Percentiles rank a stretch among this genome's conserved stretches.
These are phyloP conservation scores for Mucor saturninus DNA, from an alignment of 371 early-diverging fungal genomes.

Conservation along the genomic window DNA sequence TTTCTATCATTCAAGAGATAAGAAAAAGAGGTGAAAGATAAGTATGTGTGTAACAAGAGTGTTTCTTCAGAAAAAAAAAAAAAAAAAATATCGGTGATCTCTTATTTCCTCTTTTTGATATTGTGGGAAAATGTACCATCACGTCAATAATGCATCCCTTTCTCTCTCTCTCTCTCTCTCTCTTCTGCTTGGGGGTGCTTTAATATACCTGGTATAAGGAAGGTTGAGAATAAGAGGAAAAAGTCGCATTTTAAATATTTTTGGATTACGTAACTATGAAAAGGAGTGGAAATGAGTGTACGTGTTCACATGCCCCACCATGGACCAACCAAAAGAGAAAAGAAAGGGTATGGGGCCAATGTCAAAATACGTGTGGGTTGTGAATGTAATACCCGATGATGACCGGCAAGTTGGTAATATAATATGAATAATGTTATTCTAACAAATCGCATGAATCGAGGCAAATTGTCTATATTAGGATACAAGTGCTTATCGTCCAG, in stretches of 20 bases:
- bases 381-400: not conserved
- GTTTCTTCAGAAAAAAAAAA: too few relatives aligned
- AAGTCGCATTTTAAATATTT: not conserved
- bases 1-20: too few relatives aligned
- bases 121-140: constrained; percentile 4
- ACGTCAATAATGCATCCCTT: constrained; percentile 4
- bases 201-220: not conserved
- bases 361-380: not conserved
- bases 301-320: too few relatives aligned
- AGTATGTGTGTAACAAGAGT: too few relatives aligned
- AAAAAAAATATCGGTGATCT: constrained; percentile 5
- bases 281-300: too few relatives aligned
- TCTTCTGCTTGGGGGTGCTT: too few relatives aligned
- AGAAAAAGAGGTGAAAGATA: too few relatives aligned
- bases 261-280: not conserved
- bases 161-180: too few relatives aligned
- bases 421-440: not conserved
- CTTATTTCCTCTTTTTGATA: constrained; percentile 1
- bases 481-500: not conserved
- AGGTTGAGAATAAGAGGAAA: not conserved
- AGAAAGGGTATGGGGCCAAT: not conserved
- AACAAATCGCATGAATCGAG: not conserved
- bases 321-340: too few relatives aligned
- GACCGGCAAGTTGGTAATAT: not conserved
- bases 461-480: not conserved